Evolutionary conservation across 768 basidiomycete genomes (phyloP).

Genomic region (Lactifluus rugatus): DNA sequence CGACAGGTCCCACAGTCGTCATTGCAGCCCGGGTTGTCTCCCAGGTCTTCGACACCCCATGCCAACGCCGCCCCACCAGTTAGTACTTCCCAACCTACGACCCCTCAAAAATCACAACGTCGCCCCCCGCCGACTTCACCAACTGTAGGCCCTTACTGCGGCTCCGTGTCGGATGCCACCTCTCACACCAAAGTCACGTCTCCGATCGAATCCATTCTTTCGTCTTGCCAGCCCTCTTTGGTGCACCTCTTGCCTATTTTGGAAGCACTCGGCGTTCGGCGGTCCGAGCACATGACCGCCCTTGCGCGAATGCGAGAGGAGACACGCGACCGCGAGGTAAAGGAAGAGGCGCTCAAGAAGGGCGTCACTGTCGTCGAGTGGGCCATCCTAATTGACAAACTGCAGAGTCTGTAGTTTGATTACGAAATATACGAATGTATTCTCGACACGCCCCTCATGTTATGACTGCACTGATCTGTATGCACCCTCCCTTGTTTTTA

Average conservation of each 20-base stretch:
- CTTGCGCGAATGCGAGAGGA: conserved; percentile 51
- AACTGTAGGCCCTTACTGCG: conserved; percentile 1
- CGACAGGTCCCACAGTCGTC: conserved; percentile 5
- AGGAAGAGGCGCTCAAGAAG: conserved; percentile 55
- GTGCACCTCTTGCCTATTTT: conserved; percentile 52
- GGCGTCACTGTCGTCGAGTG: conserved; percentile 70
- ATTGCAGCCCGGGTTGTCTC: conserved; percentile 2
- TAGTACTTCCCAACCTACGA: conserved; percentile 6
- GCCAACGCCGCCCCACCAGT: not conserved
- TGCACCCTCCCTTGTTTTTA: not conserved
- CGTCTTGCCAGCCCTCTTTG: conserved; percentile 56
- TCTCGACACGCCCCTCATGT: not conserved
- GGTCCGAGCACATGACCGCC: conserved; percentile 53
- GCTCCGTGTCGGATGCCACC: conserved; percentile 9
- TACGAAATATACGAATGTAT: not conserved
- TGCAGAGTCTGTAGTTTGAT: conserved; percentile 32
- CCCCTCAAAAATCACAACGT: conserved; percentile 12
- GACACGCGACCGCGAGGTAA: conserved; percentile 59
- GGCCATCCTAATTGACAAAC: conserved; percentile 64
- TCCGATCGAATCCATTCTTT: conserved; percentile 42
- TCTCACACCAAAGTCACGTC: conserved; percentile 29
- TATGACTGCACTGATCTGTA: not conserved
- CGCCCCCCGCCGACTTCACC: conserved; percentile 7
- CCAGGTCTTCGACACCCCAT: conserved; percentile 10
- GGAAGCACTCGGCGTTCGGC: conserved; percentile 46